phyloP scores from a whole-genome alignment of 768 basidiomycete species.

The Podaxis carcinomalis region DNA sequence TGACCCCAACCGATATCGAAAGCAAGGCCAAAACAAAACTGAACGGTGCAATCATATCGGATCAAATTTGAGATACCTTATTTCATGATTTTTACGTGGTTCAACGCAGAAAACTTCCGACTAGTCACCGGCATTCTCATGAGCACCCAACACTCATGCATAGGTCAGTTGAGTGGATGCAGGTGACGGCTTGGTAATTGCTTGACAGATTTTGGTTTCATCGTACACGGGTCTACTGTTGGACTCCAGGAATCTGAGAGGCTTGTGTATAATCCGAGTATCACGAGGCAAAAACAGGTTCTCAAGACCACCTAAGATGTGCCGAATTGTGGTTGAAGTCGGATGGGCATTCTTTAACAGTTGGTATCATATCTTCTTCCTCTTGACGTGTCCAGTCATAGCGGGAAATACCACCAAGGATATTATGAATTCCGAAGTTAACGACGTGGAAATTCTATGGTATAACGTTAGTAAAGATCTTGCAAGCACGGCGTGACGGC shows the following conservation, averaged over 20 bases:
- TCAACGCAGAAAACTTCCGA: not conserved
- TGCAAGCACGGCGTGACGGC: not conserved
- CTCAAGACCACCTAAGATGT: not conserved
- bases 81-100: not conserved
- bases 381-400: not conserved
- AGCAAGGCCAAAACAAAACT: not conserved
- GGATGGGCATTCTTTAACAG: not conserved
- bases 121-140: not conserved
- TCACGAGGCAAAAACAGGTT: not conserved
- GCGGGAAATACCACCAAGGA: not conserved
- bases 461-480: not conserved
- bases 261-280: not conserved
- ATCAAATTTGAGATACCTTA: not conserved
- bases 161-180: not conserved
- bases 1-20: constrained; percentile 2
- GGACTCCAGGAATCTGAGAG: not conserved
- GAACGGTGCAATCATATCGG: not conserved
- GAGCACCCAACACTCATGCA: not conserved
- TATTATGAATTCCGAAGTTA: not conserved
- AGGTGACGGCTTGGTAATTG: not conserved
- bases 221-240: not conserved
- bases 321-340: not conserved
- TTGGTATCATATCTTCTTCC: not conserved
- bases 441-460: not conserved
- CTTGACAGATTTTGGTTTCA: not conserved